Evolutionary conservation across 2,329 filamentous ascomycete species (phyloP).

Genomic region (Biscogniauxia marginata): DNA sequence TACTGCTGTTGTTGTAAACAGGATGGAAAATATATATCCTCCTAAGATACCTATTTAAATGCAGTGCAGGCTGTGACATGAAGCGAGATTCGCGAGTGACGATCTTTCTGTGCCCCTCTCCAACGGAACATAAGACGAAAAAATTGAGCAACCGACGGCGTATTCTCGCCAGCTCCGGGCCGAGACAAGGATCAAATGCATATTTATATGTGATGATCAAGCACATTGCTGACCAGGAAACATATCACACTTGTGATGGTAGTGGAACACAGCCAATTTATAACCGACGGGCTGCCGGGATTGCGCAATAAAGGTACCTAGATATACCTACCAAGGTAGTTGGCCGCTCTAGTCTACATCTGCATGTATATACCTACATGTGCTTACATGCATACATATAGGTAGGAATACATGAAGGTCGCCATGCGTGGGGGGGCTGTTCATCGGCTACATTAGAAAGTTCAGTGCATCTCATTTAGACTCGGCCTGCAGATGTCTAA

Average conservation of each 20-base stretch:
- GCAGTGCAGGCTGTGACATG: not conserved
- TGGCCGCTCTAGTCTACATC: not conserved
- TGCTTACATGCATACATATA: not conserved
- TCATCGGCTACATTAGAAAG: not conserved
- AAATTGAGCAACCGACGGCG: not conserved
- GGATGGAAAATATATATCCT: not conserved
- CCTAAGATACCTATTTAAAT: not conserved
- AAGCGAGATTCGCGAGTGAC: not conserved
- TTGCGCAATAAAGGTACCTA: not conserved
- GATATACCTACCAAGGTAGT: not conserved
- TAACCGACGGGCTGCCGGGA: not conserved
- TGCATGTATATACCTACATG: not conserved
- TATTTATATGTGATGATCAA: not conserved
- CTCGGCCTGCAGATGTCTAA: not conserved
- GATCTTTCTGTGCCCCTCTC: not conserved
- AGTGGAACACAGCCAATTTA: not conserved
- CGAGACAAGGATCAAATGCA: not conserved
- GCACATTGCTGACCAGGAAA: not conserved
- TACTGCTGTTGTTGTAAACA: not conserved
- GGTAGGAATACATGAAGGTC: not conserved
- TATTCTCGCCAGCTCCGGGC: not conserved
- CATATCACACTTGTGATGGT: not conserved
- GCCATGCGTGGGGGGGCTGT: not conserved
- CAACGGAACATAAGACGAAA: not conserved
- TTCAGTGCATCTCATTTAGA: not conserved